These are phyloP conservation scores for Nemania sp. DNA, from an alignment of 2,329 filamentous ascomycete genomes.

Conservation along the genomic window DNA sequence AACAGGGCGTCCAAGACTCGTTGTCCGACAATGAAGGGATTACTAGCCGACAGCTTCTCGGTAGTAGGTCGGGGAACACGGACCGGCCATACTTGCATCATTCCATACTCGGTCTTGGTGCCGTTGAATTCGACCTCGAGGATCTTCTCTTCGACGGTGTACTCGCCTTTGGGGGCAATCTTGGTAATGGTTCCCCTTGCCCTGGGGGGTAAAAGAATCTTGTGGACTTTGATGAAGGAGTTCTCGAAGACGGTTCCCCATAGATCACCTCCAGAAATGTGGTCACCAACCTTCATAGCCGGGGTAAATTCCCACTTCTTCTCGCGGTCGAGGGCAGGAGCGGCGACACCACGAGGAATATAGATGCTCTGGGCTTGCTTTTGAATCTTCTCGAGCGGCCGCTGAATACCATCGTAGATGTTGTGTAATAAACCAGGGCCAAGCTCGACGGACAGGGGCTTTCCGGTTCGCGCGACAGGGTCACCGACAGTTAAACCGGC, in stretches of 20 bases:
- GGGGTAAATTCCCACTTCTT: constrained; percentile 98
- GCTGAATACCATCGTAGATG: constrained; percentile 99
- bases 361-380: constrained; percentile 88
- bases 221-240: constrained; percentile 92
- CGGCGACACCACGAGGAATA: constrained; percentile 92
- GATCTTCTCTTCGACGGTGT: constrained; percentile 93
- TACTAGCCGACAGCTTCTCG: constrained; percentile 89
- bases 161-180: constrained; percentile 89
- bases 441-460: constrained; percentile 96
- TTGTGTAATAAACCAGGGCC: constrained; percentile 98
- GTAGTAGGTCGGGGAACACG: constrained; percentile 92
- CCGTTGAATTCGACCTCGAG: constrained; percentile 97
- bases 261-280: constrained; percentile 95
- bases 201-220: constrained; percentile 89
- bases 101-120: constrained; percentile 91
- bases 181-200: constrained; percentile 92
- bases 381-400: constrained; percentile 88
- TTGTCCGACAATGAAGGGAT: constrained; percentile 96
- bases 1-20: constrained; percentile 96
- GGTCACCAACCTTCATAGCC: constrained; percentile 91
- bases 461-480: constrained; percentile 88
- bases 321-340: constrained; percentile 87
- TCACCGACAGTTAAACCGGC: constrained; percentile 97
- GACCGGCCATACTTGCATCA: constrained; percentile 99
- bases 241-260: constrained; percentile 97